Conservation (phyloP, 768 basidiomycete genomes). For the Pholiota microspora region DNA sequence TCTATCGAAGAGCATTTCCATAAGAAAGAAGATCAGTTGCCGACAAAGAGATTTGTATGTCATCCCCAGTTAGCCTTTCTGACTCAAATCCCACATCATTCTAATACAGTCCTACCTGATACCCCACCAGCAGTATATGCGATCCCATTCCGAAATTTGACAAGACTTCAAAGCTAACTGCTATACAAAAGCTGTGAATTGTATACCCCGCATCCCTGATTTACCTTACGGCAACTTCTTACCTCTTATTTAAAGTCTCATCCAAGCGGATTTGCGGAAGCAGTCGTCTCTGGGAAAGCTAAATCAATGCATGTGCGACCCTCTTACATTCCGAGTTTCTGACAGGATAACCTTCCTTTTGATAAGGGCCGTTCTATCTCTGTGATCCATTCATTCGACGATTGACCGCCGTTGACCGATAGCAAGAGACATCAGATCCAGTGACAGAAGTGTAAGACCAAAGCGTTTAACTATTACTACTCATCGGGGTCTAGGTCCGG, state of each 20-base stretch:
- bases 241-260: not conserved
- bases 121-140: not conserved
- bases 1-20: constrained; percentile 61
- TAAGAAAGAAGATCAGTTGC: constrained; percentile 23
- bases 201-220: not conserved
- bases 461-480: not conserved
- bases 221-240: not conserved
- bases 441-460: not conserved
- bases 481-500: constrained; percentile 1
- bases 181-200: not conserved
- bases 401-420: not conserved
- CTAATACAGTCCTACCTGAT: not conserved
- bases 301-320: not conserved
- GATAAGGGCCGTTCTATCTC: not conserved
- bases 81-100: not conserved
- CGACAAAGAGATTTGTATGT: not conserved
- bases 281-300: not conserved
- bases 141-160: not conserved
- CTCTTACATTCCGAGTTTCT: constrained; percentile 1
- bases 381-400: not conserved
- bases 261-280: not conserved
- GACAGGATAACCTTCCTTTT: not conserved
- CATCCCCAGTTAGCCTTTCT: not conserved
- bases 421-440: not conserved
- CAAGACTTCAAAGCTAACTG: not conserved